A percentile compares a stretch with the other conserved stretches of the same genome.
phyloP scores from a whole-genome alignment of 768 basidiomycete species.

The Boletus bicolor region DNA sequence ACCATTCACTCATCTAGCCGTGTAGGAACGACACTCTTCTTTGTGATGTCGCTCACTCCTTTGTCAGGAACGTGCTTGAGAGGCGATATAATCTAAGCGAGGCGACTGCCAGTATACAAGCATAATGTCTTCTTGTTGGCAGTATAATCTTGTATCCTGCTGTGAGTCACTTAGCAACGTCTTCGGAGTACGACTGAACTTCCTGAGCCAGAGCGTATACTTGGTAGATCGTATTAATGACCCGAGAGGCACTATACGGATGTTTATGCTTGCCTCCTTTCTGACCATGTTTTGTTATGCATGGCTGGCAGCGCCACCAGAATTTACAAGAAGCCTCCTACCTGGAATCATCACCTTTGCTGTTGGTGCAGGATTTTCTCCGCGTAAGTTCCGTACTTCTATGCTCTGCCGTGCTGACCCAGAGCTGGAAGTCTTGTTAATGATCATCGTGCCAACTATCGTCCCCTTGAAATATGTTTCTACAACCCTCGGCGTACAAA shows the following conservation, averaged over 20 bases:
- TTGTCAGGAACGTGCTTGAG: slow-evolving; percentile 65
- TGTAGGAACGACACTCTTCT: slow-evolving; percentile 44
- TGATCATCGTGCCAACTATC: slow-evolving; percentile 69
- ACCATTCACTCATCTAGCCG: slow-evolving; percentile 72
- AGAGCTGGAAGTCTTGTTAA: slow-evolving; percentile 54
- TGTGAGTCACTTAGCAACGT: slow-evolving; percentile 37
- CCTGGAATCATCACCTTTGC: slow-evolving; percentile 64
- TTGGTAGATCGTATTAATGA: slow-evolving; percentile 58
- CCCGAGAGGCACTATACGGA: slow-evolving; percentile 53
- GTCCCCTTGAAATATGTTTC: slow-evolving; percentile 71
- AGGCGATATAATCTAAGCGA: slow-evolving; percentile 61
- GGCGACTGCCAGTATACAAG: slow-evolving; percentile 55
- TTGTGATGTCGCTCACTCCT: slow-evolving; percentile 1
- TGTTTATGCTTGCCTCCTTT: slow-evolving; percentile 56
- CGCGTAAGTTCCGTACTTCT: slow-evolving; percentile 39
- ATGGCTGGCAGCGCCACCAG: slow-evolving; percentile 65
- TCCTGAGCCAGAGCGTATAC: slow-evolving; percentile 51
- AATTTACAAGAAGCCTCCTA: slow-evolving; percentile 52
- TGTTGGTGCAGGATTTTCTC: slow-evolving; percentile 69
- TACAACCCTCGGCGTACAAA: slow-evolving; percentile 75
- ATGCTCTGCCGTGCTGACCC: slow-evolving; percentile 1
- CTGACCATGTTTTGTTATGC: slow-evolving; percentile 59
- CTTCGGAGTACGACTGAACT: not conserved
- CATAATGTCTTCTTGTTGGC: slow-evolving; percentile 69
- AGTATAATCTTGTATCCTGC: slow-evolving; percentile 68